phyloP scores from a whole-genome alignment of 2,329 filamentous ascomycete species.

The Cercospora zeae-maydis region DNA sequence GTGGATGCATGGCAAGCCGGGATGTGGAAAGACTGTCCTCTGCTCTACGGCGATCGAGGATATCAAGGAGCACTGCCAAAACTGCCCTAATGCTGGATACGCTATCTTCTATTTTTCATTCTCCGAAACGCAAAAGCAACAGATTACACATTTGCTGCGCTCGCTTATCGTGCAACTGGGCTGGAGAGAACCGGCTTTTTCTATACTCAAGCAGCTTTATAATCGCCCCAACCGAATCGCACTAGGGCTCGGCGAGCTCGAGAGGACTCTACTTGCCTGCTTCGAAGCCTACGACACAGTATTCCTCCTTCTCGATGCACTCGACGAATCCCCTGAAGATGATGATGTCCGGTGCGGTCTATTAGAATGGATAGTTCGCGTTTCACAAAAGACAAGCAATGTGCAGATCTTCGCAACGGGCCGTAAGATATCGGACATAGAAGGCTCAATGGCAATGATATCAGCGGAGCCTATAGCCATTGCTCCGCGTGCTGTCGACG shows the following conservation, averaged over 20 bases:
- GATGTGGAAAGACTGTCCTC: constrained; percentile 27
- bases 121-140: constrained; percentile 19
- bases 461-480: constrained; percentile 5
- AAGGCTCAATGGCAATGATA: constrained; percentile 10
- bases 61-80: constrained; percentile 11
- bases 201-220: constrained; percentile 20
- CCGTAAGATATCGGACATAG: constrained; percentile 19
- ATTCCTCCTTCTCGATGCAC: constrained; percentile 35
- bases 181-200: constrained; percentile 14
- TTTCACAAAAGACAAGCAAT: constrained; percentile 12
- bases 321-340: constrained; percentile 34
- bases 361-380: too few relatives aligned
- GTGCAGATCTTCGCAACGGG: constrained; percentile 24
- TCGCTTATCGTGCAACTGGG: constrained; percentile 24
- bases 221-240: constrained; percentile 7
- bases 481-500: constrained; percentile 3
- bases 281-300: constrained; percentile 23
- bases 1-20: constrained; percentile 24
- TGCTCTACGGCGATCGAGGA: constrained; percentile 24
- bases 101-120: constrained; percentile 22
- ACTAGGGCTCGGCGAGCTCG: constrained; percentile 17
- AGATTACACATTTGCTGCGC: constrained; percentile 15
- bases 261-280: constrained; percentile 19
- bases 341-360: constrained; percentile 14
- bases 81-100: background rate